phyloP scores from a whole-genome alignment of 2,329 filamentous ascomycete genomes.

The Arthrobotrys musiformis region DNA sequence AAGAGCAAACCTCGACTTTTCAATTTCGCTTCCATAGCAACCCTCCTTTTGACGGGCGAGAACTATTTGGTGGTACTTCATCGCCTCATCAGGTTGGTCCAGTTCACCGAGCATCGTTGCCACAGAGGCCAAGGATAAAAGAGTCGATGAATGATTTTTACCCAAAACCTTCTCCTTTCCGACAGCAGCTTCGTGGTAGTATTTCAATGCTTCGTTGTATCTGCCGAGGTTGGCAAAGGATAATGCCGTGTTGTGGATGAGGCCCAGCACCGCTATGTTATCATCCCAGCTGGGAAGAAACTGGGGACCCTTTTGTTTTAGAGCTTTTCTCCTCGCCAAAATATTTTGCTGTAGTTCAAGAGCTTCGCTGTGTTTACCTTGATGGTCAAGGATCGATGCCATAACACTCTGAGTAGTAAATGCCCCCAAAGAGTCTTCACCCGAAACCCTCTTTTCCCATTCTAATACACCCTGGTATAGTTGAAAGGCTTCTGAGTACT shows the following conservation, averaged over 20 bases:
- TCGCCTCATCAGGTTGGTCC: background rate
- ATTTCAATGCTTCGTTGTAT: constrained; percentile 5
- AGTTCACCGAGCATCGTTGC: background rate
- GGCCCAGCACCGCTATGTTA: too few species aligned
- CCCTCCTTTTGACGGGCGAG: constrained; percentile 23
- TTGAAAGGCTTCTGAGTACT: background rate
- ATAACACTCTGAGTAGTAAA: background rate
- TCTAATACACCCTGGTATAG: background rate
- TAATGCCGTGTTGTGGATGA: background rate
- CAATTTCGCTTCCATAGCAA: background rate
- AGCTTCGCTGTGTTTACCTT: constrained; percentile 41
- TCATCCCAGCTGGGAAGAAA: too few species aligned
- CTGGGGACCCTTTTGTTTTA: too few species aligned
- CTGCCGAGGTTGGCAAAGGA: background rate
- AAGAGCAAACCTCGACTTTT: too few species aligned
- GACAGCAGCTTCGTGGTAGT: background rate
- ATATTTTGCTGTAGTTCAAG: constrained; percentile 37
- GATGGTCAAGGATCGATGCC: background rate
- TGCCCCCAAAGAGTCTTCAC: background rate
- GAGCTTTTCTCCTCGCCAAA: background rate
- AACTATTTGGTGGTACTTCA: constrained; percentile 40
- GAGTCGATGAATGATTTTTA: constrained; percentile 9
- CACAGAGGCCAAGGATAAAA: background rate
- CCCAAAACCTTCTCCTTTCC: constrained; percentile 19
- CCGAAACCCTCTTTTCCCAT: background rate